Evolutionary conservation across 768 basidiomycete genomes (phyloP).

Genomic region (Mycena olivaceomarginata): DNA sequence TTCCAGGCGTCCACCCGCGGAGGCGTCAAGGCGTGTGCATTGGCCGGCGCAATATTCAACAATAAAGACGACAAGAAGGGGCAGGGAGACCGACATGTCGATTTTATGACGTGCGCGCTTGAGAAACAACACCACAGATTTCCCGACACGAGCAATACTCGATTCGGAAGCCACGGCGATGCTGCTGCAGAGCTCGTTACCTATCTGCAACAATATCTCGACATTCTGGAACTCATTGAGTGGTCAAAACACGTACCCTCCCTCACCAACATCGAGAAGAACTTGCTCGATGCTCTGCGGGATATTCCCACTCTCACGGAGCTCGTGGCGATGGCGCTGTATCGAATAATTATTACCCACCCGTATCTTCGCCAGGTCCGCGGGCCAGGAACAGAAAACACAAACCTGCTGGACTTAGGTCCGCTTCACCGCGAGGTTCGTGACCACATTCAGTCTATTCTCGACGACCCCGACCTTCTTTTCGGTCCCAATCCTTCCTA

Average conservation of each 20-base stretch:
- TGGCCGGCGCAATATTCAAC: no score
- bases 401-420: conserved; percentile 35
- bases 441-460: not conserved
- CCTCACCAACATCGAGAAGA: conserved; percentile 28
- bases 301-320: conserved; percentile 22
- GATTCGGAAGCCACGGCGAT: no score
- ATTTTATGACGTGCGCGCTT: no score
- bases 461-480: not conserved
- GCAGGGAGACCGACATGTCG: no score
- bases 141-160: no score
- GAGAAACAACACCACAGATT: no score
- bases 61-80: no score
- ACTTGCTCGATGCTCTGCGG: conserved; percentile 14
- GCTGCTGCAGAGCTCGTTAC: not conserved
- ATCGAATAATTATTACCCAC: conserved; percentile 7
- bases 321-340: conserved; percentile 7
- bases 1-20: no score
- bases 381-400: conserved; percentile 16
- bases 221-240: not conserved
- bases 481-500: not conserved
- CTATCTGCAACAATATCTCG: not conserved
- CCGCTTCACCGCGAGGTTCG: conserved; percentile 1
- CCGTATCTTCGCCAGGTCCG: conserved; percentile 29
- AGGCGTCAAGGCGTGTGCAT: no score
- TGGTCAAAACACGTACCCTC: conserved; percentile 13